These are phyloP conservation scores for Clathrospora elynae DNA, from an alignment of 2,329 filamentous ascomycete genomes.

Conservation along the genomic window DNA sequence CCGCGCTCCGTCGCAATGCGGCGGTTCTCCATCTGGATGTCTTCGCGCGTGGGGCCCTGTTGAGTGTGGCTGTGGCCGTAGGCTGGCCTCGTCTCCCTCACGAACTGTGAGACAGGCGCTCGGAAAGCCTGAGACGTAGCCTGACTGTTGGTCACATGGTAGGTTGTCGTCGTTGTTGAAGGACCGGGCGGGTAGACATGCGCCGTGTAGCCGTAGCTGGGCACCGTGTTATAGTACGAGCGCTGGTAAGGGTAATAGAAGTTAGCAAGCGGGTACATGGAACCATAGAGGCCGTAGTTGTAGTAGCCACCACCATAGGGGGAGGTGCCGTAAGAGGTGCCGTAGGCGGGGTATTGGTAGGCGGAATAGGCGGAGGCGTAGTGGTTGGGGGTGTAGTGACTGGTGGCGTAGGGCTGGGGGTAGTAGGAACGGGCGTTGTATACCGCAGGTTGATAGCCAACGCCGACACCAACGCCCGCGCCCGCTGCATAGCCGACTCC, in stretches of 20 bases:
- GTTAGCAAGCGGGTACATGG: constrained; percentile 44
- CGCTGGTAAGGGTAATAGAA: constrained; percentile 42
- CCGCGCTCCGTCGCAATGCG: constrained; percentile 41
- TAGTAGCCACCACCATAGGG: constrained; percentile 28
- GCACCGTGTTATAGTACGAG: constrained; percentile 35
- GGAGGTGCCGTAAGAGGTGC: constrained; percentile 16
- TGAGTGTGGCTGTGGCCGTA: constrained; percentile 15
- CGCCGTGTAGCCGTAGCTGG: constrained; percentile 29
- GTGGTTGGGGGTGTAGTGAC: constrained; percentile 18
- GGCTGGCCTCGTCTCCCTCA: constrained; percentile 20
- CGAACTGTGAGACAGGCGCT: constrained; percentile 6
- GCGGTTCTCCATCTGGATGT: constrained; percentile 39
- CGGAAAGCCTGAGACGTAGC: constrained; percentile 9
- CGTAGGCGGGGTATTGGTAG: constrained; percentile 16
- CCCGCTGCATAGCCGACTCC: constrained; percentile 25
- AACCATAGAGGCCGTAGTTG: constrained; percentile 32
- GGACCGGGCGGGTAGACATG: constrained; percentile 33
- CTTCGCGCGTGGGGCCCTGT: constrained; percentile 23
- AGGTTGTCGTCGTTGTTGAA: constrained; percentile 28
- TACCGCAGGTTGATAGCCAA: constrained; percentile 33
- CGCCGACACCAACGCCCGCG: constrained; percentile 14
- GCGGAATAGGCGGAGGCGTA: constrained; percentile 18
- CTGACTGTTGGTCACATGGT: constrained; percentile 34
- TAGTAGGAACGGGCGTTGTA: constrained; percentile 29
- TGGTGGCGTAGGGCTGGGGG: constrained; percentile 24